Conservation (phyloP, 768 basidiomycete genomes). For the Pleurotus djamor region DNA sequence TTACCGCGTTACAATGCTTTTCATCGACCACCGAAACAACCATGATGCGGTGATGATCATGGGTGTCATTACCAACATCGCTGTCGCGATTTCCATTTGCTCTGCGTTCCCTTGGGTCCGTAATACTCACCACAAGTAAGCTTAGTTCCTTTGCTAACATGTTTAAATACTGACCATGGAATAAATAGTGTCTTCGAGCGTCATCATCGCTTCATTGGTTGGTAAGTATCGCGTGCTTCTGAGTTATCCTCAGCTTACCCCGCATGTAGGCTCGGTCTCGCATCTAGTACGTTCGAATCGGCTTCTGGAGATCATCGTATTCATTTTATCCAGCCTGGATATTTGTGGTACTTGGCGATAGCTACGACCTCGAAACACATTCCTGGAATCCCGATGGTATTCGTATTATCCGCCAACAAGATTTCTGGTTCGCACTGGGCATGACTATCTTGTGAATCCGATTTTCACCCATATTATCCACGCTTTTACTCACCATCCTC, state of each 20-base stretch:
- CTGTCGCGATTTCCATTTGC: slow-evolving; percentile 57
- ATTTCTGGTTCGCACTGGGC: slow-evolving; percentile 75
- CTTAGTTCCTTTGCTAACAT: not conserved
- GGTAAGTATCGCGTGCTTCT: slow-evolving; percentile 34
- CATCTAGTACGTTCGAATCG: slow-evolving; percentile 44
- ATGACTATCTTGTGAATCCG: slow-evolving; percentile 69
- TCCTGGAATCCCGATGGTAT: slow-evolving; percentile 60
- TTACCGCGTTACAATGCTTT: slow-evolving; percentile 54
- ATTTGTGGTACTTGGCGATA: slow-evolving; percentile 69
- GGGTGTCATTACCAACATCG: slow-evolving; percentile 60
- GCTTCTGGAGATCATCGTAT: not conserved
- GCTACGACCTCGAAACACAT: slow-evolving; percentile 53
- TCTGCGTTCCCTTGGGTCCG: slow-evolving; percentile 80
- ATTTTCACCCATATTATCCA: slow-evolving; percentile 11
- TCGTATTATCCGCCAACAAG: slow-evolving; percentile 64
- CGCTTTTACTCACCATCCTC: slow-evolving; percentile 1
- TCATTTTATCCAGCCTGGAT: slow-evolving; percentile 45
- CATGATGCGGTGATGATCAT: slow-evolving; percentile 55
- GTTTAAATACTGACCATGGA: not conserved
- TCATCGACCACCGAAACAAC: slow-evolving; percentile 47
- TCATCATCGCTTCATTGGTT: slow-evolving; percentile 81
- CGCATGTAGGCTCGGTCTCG: slow-evolving; percentile 38
- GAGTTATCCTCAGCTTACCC: slow-evolving; percentile 6
- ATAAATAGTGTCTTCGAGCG: slow-evolving; percentile 68
- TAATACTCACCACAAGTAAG: slow-evolving; percentile 78